Percentiles rank a stretch among this genome's conserved stretches.
Conservation (phyloP, 768 basidiomycete species). For the Leccinum pellstonianum region DNA sequence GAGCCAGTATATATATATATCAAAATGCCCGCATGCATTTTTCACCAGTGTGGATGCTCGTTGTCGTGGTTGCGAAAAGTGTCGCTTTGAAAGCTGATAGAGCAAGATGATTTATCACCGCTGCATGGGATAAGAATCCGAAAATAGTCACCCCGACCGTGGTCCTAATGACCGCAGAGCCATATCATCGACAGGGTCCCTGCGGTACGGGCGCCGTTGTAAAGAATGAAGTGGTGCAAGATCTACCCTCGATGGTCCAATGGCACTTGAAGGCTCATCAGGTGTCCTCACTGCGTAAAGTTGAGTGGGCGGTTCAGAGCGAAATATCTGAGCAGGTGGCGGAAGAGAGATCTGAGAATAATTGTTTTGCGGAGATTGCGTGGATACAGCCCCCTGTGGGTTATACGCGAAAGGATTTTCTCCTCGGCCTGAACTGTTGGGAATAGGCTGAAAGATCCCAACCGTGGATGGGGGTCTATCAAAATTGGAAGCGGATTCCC, state of each 20-base stretch:
- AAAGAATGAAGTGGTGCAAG: slow-evolving; percentile 60
- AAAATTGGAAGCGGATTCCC: slow-evolving; percentile 18
- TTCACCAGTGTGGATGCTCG: slow-evolving; percentile 7
- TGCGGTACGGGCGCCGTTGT: slow-evolving; percentile 55
- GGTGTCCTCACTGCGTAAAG: slow-evolving; percentile 30
- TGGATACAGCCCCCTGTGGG: slow-evolving; percentile 5
- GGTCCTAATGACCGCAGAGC: slow-evolving; percentile 50
- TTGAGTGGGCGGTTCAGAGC: slow-evolving; percentile 27
- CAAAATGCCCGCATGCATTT: neutral
- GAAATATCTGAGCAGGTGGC: slow-evolving; percentile 33
- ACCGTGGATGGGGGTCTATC: slow-evolving; percentile 21
- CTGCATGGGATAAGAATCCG: slow-evolving; percentile 12
- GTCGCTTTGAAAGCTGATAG: slow-evolving; percentile 16
- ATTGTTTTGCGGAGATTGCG: slow-evolving; percentile 11
- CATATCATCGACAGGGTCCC: slow-evolving; percentile 62
- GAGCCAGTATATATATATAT: neutral
- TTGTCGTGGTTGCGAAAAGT: slow-evolving; percentile 7
- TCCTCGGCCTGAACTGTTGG: slow-evolving; percentile 5
- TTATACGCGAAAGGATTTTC: slow-evolving; percentile 10
- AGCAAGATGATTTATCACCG: slow-evolving; percentile 24
- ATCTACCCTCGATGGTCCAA: slow-evolving; percentile 36
- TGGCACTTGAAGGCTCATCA: slow-evolving; percentile 18
- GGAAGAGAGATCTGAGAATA: slow-evolving; percentile 31
- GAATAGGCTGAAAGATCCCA: slow-evolving; percentile 13
- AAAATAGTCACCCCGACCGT: slow-evolving; percentile 37